phyloP scores from a whole-genome alignment of 2,329 filamentous ascomycete genomes.

The Coniella vitis region DNA sequence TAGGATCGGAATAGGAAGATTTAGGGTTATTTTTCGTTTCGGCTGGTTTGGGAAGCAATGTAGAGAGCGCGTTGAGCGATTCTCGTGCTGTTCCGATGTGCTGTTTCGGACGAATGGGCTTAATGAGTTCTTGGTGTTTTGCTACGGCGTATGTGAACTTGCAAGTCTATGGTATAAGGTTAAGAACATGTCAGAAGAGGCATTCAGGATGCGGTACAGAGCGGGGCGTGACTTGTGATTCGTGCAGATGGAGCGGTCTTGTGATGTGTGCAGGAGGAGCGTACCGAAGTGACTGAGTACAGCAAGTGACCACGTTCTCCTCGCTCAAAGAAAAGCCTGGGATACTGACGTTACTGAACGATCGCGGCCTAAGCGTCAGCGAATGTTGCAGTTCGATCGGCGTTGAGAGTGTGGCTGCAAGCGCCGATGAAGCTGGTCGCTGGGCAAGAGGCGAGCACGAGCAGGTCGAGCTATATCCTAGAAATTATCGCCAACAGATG shows the following conservation, averaged over 20 bases:
- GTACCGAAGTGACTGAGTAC: not conserved
- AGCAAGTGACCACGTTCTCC: not conserved
- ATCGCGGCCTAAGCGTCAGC: not conserved
- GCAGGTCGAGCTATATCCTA: not conserved
- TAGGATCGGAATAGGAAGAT: constrained; percentile 5
- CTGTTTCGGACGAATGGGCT: not conserved
- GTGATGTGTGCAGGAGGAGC: not conserved
- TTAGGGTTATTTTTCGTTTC: constrained; percentile 9
- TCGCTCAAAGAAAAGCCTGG: not conserved
- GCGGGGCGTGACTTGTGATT: not conserved
- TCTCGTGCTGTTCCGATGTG: not conserved
- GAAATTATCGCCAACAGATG: not conserved
- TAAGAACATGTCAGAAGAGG: not conserved
- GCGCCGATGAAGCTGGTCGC: not conserved
- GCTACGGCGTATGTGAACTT: not conserved
- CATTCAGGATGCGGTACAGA: not conserved
- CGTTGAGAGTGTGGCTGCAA: not conserved
- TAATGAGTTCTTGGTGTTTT: not conserved
- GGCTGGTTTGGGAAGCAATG: constrained; percentile 9
- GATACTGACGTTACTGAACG: not conserved
- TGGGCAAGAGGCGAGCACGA: not conserved
- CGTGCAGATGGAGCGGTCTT: not conserved
- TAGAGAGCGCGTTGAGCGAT: not conserved
- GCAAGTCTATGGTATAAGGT: not conserved
- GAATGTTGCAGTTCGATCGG: not conserved